Base-by-base conservation (phyloP, 2,329 filamentous ascomycete species). In the Decorospora gaudefroyi region DNA sequence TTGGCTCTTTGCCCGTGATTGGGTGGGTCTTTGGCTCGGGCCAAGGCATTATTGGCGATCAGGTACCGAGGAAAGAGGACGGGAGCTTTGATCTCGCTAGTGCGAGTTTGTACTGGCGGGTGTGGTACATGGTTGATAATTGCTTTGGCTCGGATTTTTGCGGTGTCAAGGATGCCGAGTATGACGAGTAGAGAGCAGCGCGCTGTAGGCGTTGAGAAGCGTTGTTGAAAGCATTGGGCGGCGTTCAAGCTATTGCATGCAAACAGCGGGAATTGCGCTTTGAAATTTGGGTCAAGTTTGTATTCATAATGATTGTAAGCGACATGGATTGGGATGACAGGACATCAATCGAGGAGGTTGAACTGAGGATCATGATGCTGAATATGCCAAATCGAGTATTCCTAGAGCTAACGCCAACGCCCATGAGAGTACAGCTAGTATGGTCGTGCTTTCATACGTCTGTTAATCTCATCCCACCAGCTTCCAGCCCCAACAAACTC, bases 51-150 rank as follows among this genome's bases (percentile, higher is more conserved):
- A 90, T 92, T 60, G 88, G 88, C 4, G 84, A 83, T 62, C 80
- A 86, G 64, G 83, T 92, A 26, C 88, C 88, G 6, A 78, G 86
- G 28, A 85, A 79, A 39, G 86, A 90, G 39, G 76, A 79, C 29
- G 88, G 88, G 44, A 83, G 83, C 28, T 91, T 96, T 58, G 91
- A 96, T 69, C 87, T 84, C 76, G 81, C 81, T 28, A 76, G 73
- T 31, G 82, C 81, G 5, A 80, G 78, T 51, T 57, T 77, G 41
- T 85, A 85, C 55, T 85, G 82, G 82, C 69, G 74, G 16, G 72
- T 82, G 45, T 84, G 80, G 75, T 78, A 77, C 47, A 76, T 72
- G 67, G 59, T 85, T 11, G 82, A 86, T 57, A 65, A 60, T 13
- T 64, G 77, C 31, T 61, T 83, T n/a, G 79, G 80, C 2, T 82